Percentiles rank a stretch among this genome's conserved stretches.
Evolutionary conservation across 2,329 filamentous ascomycete species (phyloP).

Genomic region (Chaetomium strumarium): DNA sequence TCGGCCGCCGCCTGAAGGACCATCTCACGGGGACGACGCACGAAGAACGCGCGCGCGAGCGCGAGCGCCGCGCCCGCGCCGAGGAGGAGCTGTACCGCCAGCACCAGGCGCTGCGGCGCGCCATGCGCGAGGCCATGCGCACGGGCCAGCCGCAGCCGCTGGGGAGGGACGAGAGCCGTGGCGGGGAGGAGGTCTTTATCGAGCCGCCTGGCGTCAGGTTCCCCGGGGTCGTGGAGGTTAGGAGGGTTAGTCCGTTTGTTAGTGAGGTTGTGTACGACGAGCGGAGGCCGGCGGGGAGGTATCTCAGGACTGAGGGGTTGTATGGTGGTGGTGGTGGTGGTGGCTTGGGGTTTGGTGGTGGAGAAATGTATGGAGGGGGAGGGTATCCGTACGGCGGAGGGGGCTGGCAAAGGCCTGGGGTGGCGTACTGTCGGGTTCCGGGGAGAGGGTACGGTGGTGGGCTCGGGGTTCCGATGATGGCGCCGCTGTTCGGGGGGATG

Average conservation of each 20-base stretch:
- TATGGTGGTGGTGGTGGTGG: constrained; percentile 28
- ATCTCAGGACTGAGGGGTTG: constrained; percentile 30
- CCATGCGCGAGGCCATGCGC: constrained; percentile 44
- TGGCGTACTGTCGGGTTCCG: constrained; percentile 40
- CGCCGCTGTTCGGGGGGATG: constrained; percentile 41
- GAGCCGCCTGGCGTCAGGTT: constrained; percentile 42
- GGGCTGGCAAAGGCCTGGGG: constrained; percentile 42
- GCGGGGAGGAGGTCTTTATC: constrained; percentile 49
- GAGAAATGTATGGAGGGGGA: constrained; percentile 33
- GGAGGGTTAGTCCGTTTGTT: constrained; percentile 24
- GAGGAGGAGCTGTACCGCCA: constrained; percentile 47
- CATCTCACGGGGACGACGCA: constrained; percentile 53
- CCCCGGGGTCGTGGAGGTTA: constrained; percentile 18
- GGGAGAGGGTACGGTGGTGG: constrained; percentile 40
- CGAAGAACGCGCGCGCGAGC: constrained; percentile 43
- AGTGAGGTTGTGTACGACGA: constrained; percentile 26
- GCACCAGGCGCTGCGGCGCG: constrained; percentile 44
- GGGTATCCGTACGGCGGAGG: constrained; percentile 21
- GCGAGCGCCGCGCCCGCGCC: constrained; percentile 40
- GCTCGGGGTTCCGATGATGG: constrained; percentile 39
- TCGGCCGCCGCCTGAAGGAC: constrained; percentile 55
- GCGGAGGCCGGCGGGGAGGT: constrained; percentile 39
- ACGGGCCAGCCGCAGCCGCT: constrained; percentile 52
- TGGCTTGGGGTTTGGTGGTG: constrained; percentile 28
- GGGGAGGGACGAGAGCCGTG: constrained; percentile 39